Evolutionary conservation across 192 early-diverging fungal species (phyloP).

Genomic region (Phycomyces blakesleeanus): DNA sequence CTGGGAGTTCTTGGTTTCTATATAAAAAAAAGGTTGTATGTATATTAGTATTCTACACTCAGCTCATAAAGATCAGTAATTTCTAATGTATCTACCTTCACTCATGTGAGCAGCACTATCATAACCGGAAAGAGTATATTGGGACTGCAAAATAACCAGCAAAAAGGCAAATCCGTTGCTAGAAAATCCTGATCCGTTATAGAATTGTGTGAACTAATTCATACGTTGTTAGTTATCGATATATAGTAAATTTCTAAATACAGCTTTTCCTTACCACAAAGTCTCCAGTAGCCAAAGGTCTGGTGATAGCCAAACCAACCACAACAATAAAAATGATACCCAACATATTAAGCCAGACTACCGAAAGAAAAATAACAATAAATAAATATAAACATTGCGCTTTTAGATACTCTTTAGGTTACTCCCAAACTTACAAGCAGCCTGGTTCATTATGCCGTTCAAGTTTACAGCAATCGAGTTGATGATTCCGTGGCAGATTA

Average conservation of each 20-base stretch:
- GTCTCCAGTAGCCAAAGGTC: conserved; percentile 14
- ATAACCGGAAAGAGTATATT: conserved; percentile 56
- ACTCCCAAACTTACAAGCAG: conserved; percentile 36
- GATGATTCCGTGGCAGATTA: conserved; percentile 48
- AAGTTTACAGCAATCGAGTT: conserved; percentile 43
- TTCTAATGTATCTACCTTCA: conserved; percentile 14
- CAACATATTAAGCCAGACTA: conserved; percentile 34
- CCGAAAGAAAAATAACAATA: not conserved
- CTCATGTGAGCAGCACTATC: conserved; percentile 39
- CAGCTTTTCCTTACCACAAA: conserved; percentile 14
- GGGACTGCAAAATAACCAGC: conserved; percentile 47
- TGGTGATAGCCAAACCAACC: conserved; percentile 25
- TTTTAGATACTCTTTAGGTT: not conserved
- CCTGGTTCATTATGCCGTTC: conserved; percentile 46
- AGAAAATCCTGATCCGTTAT: conserved; percentile 47
- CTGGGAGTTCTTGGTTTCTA: conserved; percentile 51
- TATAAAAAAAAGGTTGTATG: not conserved
- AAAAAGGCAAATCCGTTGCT: conserved; percentile 46
- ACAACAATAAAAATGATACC: conserved; percentile 34
- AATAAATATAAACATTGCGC: too few species aligned
- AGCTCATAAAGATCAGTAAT: not conserved
- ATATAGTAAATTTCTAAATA: not conserved
- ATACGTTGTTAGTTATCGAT: not conserved
- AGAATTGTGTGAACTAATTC: conserved; percentile 21
- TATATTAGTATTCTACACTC: not conserved